Conservation (phyloP, 2,329 filamentous ascomycete genomes). For the Phyllosticta citribraziliensis region DNA sequence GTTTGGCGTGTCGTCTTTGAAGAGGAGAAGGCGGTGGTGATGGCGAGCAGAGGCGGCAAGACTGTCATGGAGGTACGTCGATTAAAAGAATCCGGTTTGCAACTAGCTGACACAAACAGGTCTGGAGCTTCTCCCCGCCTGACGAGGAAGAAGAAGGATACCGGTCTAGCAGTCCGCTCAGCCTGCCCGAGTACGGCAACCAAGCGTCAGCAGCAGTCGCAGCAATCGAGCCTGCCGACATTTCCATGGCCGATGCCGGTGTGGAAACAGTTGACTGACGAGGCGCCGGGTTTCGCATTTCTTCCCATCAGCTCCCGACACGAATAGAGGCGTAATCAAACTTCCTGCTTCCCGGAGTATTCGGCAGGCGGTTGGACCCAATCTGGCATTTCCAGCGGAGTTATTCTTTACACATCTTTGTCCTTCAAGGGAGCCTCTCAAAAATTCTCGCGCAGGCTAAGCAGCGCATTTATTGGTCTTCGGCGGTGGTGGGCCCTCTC, state of each 20-base stretch:
- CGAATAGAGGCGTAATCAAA: slow-evolving; percentile 4
- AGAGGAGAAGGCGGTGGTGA: slow-evolving; percentile 93
- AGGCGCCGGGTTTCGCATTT: background rate
- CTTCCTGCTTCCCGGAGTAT: background rate
- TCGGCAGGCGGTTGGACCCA: slow-evolving; percentile 3
- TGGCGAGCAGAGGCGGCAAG: slow-evolving; percentile 73
- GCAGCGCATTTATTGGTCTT: too few relatives aligned
- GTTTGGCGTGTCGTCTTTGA: slow-evolving; percentile 98
- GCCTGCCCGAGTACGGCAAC: slow-evolving; percentile 27
- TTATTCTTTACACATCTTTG: background rate
- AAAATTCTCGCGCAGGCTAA: too few relatives aligned
- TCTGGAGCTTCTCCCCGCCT: slow-evolving; percentile 90
- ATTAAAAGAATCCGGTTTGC: slow-evolving; percentile 1
- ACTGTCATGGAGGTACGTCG: slow-evolving; percentile 91
- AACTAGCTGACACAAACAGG: slow-evolving; percentile 39
- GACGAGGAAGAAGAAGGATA: slow-evolving; percentile 45
- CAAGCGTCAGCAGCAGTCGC: background rate
- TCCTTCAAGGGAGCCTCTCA: too few relatives aligned
- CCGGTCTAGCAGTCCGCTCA: slow-evolving; percentile 32
- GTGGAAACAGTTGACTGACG: background rate
- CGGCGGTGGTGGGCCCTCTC: too few relatives aligned
- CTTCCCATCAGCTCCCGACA: background rate
- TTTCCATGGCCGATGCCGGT: slow-evolving; percentile 5
- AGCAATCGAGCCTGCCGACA: background rate
- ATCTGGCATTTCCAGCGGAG: slow-evolving; percentile 6